Percentiles rank a stretch among this genome's conserved stretches.
Conservation (phyloP, 176 grass and related monocot species). For the Leersia perrieri region DNA sequence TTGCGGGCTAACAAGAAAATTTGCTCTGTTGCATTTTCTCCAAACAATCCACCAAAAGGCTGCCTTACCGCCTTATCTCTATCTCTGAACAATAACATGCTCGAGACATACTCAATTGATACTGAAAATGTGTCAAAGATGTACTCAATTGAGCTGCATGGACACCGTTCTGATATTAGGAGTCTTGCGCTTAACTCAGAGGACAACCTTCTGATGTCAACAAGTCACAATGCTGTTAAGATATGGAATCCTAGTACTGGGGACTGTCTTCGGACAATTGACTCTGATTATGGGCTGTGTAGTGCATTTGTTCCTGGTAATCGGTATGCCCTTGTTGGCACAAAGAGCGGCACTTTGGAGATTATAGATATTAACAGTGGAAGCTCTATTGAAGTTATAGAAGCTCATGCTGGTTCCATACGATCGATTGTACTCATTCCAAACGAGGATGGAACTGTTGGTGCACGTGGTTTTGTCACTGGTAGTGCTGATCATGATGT, state of each 20-base stretch:
- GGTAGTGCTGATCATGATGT: constrained; percentile 87
- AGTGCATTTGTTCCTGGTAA: constrained; percentile 87
- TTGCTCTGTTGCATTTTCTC: constrained; percentile 74
- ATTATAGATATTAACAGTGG: constrained; percentile 96
- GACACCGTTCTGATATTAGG: constrained; percentile 83
- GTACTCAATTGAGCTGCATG: constrained; percentile 83
- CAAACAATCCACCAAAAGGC: constrained; percentile 56
- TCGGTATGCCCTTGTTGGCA: constrained; percentile 80
- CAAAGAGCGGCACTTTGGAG: constrained; percentile 80
- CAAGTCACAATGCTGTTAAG: constrained; percentile 88
- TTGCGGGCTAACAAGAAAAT: constrained; percentile 86
- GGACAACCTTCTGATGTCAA: constrained; percentile 83
- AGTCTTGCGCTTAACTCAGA: constrained; percentile 83
- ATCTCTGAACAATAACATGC: constrained; percentile 85
- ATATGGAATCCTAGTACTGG: constrained; percentile 96
- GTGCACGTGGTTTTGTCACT: constrained; percentile 75
- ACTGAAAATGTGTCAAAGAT: constrained; percentile 65
- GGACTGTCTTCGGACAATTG: constrained; percentile 83
- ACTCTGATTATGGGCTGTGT: constrained; percentile 89
- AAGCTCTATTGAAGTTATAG: constrained; percentile 63
- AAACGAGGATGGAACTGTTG: constrained; percentile 57
- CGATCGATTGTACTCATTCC: constrained; percentile 76
- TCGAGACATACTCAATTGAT: constrained; percentile 76
- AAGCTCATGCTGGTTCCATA: constrained; percentile 85
- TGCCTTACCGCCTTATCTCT: constrained; percentile 67